Percentiles rank a stretch among this genome's conserved stretches.
phyloP scores from a whole-genome alignment of 2,329 filamentous ascomycete genomes.

The Pyrenochaeta sp. region DNA sequence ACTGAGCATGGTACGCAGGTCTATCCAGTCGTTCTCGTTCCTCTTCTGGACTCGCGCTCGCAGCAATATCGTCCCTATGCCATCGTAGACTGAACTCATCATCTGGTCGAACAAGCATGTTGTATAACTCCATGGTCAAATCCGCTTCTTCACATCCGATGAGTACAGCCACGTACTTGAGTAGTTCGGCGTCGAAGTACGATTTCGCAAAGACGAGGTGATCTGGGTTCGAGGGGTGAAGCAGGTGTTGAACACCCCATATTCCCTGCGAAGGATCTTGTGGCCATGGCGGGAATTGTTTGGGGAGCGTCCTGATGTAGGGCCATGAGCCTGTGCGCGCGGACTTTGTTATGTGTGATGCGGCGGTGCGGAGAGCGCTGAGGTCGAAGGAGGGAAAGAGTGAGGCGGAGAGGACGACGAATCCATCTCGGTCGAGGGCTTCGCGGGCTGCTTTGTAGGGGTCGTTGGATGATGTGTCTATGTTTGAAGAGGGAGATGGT shows the following conservation, averaged over 20 bases:
- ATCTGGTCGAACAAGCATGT: conserved; percentile 80
- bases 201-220: conserved; percentile 68
- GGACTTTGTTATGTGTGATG: conserved; percentile 63
- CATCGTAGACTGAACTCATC: conserved; percentile 77
- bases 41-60: conserved; percentile 70
- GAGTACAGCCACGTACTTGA: conserved; percentile 71
- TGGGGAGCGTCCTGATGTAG: conserved; percentile 81
- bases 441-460: conserved; percentile 52
- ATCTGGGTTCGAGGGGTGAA: conserved; percentile 75
- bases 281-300: conserved; percentile 90
- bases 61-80: conserved; percentile 84
- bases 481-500: conserved; percentile 6
- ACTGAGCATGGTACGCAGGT: conserved; percentile 80
- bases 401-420: conserved; percentile 74
- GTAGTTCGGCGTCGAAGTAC: conserved; percentile 75
- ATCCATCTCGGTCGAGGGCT: conserved; percentile 75
- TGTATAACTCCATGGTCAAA: conserved; percentile 87
- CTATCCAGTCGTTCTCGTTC: conserved; percentile 69
- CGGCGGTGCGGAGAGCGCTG: conserved; percentile 66
- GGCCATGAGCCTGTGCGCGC: conserved; percentile 80
- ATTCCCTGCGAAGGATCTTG: conserved; percentile 71
- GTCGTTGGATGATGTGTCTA: conserved; percentile 18
- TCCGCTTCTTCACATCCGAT: conserved; percentile 63
- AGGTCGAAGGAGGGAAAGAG: conserved; percentile 63
- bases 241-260: conserved; percentile 88